phyloP scores from a whole-genome alignment of 78 protist species.

The Dictyostelium brefeldianum region DNA sequence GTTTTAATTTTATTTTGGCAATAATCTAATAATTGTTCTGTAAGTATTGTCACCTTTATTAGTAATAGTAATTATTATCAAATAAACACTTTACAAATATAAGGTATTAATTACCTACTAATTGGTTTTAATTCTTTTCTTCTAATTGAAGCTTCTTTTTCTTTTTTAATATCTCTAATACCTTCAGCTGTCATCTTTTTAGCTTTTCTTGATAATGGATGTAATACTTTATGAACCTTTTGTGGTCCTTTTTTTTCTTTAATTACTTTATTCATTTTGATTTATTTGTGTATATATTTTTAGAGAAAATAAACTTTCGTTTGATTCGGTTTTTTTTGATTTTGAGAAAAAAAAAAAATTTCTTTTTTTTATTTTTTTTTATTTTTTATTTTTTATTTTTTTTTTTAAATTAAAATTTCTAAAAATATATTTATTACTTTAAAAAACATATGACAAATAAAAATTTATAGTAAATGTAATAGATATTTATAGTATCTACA shows the following conservation, averaged over 20 bases:
- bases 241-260: not conserved
- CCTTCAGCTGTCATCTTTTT: slow-evolving; percentile 37
- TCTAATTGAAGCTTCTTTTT: not conserved
- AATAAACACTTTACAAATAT: too few relatives aligned
- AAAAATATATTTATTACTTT: too few relatives aligned
- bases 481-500: too few relatives aligned
- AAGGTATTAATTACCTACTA: slow-evolving; percentile 48
- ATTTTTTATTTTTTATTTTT: not conserved
- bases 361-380: not conserved
- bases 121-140: slow-evolving; percentile 37
- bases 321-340: too few relatives aligned
- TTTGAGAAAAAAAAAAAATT: not conserved
- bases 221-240: slow-evolving; percentile 31
- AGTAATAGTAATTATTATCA: too few relatives aligned
- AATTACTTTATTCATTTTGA: slow-evolving; percentile 3
- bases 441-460: too few relatives aligned
- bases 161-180: slow-evolving; percentile 56
- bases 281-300: not conserved
- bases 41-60: not conserved
- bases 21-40: slow-evolving; percentile 26
- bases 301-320: not conserved
- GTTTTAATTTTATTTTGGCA: not conserved
- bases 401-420: too few relatives aligned
- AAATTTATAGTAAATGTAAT: too few relatives aligned
- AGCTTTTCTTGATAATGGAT: slow-evolving; percentile 80